Conservation (phyloP, 2,329 filamentous ascomycete species). For the Pseudogymnoascus sp. region DNA sequence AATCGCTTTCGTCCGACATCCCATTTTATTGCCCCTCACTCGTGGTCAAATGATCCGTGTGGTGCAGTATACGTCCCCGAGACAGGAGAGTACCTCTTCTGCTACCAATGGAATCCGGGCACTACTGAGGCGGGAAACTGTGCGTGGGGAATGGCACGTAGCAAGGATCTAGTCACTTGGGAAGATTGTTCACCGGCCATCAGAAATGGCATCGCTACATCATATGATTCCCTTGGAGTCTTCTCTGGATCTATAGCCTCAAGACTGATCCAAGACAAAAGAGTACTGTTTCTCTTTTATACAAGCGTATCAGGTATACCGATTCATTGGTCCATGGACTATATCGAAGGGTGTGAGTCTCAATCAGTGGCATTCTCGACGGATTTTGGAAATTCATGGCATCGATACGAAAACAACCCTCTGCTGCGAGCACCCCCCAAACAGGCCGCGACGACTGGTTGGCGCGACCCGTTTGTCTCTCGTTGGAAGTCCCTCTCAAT, state of each 20-base stretch:
- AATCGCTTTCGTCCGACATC: not conserved
- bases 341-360: constrained; percentile 18
- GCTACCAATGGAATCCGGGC: not conserved
- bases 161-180: not conserved
- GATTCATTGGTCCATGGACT: constrained; percentile 19
- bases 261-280: constrained; percentile 13
- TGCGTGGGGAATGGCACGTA: not conserved
- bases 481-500: constrained; percentile 14
- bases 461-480: constrained; percentile 20
- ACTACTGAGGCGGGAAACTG: not conserved
- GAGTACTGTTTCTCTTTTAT: constrained; percentile 18
- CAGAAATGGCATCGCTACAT: constrained; percentile 9
- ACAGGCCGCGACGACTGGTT: constrained; percentile 14
- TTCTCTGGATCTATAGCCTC: constrained; percentile 19
- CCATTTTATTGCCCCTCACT: not conserved
- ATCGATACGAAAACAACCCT: constrained; percentile 14
- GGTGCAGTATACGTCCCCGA: not conserved
- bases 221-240: constrained; percentile 18
- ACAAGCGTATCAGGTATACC: constrained; percentile 17
- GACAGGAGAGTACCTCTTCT: not conserved
- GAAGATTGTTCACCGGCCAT: not conserved
- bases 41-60: not conserved
- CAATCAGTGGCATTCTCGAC: constrained; percentile 18
- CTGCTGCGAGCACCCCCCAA: constrained; percentile 15
- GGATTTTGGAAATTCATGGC: constrained; percentile 19